Percentiles rank a stretch among this genome's conserved stretches.
These are phyloP conservation scores for Azolla pinnata DNA, from an alignment of 75 land plant species.

Conservation along the genomic window DNA sequence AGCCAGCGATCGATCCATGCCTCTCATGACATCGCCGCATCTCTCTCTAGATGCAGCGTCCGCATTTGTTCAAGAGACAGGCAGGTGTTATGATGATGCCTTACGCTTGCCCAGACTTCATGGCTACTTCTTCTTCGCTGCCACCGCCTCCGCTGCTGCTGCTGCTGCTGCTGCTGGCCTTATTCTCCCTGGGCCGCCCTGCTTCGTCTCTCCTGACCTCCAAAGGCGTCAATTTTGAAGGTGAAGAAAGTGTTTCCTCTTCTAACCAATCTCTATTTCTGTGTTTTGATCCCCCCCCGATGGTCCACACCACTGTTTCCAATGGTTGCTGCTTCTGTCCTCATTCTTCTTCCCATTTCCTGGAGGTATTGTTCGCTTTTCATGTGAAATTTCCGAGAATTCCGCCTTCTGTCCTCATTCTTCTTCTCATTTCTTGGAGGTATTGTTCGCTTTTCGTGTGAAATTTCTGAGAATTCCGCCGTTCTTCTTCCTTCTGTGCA, in stretches of 20 bases:
- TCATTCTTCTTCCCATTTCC: too few relatives aligned
- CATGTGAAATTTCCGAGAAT: background rate
- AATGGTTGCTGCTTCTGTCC: background rate
- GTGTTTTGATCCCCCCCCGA: background rate
- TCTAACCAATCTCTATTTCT: background rate
- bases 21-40: too few relatives aligned
- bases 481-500: slow-evolving; percentile 8
- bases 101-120: too few relatives aligned
- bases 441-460: background rate
- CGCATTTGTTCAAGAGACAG: too few relatives aligned
- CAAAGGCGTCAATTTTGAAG: slow-evolving; percentile 66
- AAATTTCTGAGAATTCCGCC: background rate
- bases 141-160: too few relatives aligned
- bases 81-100: too few relatives aligned
- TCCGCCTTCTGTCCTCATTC: background rate
- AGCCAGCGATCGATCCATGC: too few relatives aligned
- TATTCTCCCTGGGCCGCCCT: slow-evolving; percentile 8
- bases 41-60: too few relatives aligned
- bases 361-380: background rate
- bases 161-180: background rate
- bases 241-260: background rate
- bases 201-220: slow-evolving; percentile 43
- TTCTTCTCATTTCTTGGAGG: background rate
- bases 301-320: background rate
- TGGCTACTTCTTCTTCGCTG: too few relatives aligned